Evolutionary conservation across 768 basidiomycete genomes (phyloP).

Genomic region (Leucocoprinus birnbaumii): DNA sequence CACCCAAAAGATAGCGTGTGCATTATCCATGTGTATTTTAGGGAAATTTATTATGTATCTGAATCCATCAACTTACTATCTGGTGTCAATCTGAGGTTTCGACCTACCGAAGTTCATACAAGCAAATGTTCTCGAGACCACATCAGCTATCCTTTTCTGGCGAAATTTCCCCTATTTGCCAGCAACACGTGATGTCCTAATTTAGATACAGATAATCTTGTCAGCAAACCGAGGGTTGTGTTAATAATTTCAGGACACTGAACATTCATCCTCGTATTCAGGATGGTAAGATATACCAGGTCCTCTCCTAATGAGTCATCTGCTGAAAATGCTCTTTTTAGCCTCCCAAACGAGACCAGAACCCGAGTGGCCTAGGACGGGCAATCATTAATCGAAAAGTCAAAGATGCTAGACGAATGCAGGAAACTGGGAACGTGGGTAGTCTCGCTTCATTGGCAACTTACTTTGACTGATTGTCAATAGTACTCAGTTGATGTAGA

Average conservation of each 20-base stretch:
- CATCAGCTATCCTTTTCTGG: too few species aligned
- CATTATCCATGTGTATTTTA: too few species aligned
- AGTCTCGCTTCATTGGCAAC: neutral
- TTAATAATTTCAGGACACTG: too few species aligned
- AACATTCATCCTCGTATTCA: neutral
- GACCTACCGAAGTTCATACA: too few species aligned
- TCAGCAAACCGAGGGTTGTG: neutral
- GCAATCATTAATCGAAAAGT: slow-evolving; percentile 93
- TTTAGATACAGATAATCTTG: neutral
- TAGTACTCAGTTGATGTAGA: slow-evolving; percentile 81
- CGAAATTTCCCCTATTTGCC: too few species aligned
- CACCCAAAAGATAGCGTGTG: too few species aligned
- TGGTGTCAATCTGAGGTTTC: too few species aligned
- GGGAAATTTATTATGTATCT: too few species aligned
- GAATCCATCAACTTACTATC: too few species aligned
- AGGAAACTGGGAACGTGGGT: slow-evolving; percentile 68
- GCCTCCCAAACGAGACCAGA: slow-evolving; percentile 56
- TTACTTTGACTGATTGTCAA: slow-evolving; percentile 3
- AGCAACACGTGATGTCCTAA: neutral
- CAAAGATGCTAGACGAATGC: slow-evolving; percentile 64
- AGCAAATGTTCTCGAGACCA: too few species aligned
- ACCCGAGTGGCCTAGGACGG: slow-evolving; percentile 84
- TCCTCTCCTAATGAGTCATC: too few species aligned
- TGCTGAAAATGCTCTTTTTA: neutral
- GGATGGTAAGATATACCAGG: neutral